Percentiles rank a stretch among this genome's conserved stretches.
Evolutionary conservation across 805 yeast genomes (phyloP).

Genomic region (Spathaspora arborariae): DNA sequence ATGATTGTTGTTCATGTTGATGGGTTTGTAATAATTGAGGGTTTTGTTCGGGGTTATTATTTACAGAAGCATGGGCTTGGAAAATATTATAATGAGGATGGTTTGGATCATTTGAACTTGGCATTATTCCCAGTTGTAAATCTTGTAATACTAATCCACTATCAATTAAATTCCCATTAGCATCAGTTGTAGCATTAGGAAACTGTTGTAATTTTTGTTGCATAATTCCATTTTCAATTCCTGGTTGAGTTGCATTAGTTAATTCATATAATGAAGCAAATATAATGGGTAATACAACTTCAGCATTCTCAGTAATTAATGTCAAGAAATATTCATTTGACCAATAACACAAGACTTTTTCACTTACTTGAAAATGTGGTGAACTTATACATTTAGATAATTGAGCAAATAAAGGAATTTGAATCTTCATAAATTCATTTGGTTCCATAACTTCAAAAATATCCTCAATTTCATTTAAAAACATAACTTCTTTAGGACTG

Average conservation of each 20-base stretch:
- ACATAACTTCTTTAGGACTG: slow-evolving; percentile 94
- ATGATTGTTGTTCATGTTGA: slow-evolving; percentile 10
- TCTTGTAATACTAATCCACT: slow-evolving; percentile 30
- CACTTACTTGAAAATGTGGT: slow-evolving; percentile 96
- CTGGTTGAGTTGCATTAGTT: slow-evolving; percentile 50
- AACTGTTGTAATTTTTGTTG: slow-evolving; percentile 35
- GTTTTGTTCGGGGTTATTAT: slow-evolving; percentile 5
- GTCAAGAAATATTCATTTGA: slow-evolving; percentile 90
- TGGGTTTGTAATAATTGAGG: slow-evolving; percentile 7
- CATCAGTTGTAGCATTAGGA: slow-evolving; percentile 37
- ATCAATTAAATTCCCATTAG: slow-evolving; percentile 41
- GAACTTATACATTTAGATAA: slow-evolving; percentile 90
- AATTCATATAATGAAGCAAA: slow-evolving; percentile 88
- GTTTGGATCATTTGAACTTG: slow-evolving; percentile 20
- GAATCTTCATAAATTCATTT: slow-evolving; percentile 82
- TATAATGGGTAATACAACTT: slow-evolving; percentile 85
- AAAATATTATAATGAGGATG: slow-evolving; percentile 19
- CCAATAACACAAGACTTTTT: slow-evolving; percentile 91
- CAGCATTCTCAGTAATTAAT: slow-evolving; percentile 87
- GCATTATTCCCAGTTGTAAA: slow-evolving; percentile 18
- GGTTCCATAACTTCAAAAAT: slow-evolving; percentile 96
- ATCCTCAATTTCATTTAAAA: slow-evolving; percentile 92
- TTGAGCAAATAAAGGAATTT: slow-evolving; percentile 91
- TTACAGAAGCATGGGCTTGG: slow-evolving; percentile 13
- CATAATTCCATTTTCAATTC: slow-evolving; percentile 36